Percentiles rank a stretch among this genome's conserved stretches.
phyloP scores from a whole-genome alignment of 805 yeast species.

The Cyberlindnera americana region DNA sequence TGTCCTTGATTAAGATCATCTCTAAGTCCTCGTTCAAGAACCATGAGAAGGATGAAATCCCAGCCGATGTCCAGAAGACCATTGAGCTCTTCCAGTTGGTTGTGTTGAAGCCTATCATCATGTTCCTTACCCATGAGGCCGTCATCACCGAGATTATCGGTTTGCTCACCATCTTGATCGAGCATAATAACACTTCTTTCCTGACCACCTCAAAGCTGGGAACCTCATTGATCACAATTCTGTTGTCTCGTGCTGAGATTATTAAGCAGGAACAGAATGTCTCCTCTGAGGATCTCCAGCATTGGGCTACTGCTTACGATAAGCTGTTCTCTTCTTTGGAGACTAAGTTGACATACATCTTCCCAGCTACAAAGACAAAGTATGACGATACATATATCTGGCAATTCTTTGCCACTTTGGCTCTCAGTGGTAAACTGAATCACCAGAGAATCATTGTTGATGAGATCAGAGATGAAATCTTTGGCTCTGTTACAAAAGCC shows the following conservation, averaged over 20 bases:
- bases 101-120: slow-evolving; percentile 78
- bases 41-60: slow-evolving; percentile 48
- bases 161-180: slow-evolving; percentile 63
- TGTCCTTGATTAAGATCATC: slow-evolving; percentile 75
- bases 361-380: slow-evolving; percentile 63
- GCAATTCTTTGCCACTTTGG: slow-evolving; percentile 94
- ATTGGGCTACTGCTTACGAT: slow-evolving; percentile 82
- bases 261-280: slow-evolving; percentile 76
- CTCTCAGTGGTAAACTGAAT: slow-evolving; percentile 83
- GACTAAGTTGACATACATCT: slow-evolving; percentile 69
- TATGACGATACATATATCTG: slow-evolving; percentile 59
- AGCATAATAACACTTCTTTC: slow-evolving; percentile 61
- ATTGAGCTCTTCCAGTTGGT: slow-evolving; percentile 78
- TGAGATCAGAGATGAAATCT: slow-evolving; percentile 89
- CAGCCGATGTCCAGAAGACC: slow-evolving; percentile 51
- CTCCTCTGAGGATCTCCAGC: slow-evolving; percentile 37
- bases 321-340: slow-evolving; percentile 75
- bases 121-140: slow-evolving; percentile 73
- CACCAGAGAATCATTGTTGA: slow-evolving; percentile 94
- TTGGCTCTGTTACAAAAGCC: slow-evolving; percentile 79
- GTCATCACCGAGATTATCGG: slow-evolving; percentile 76
- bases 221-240: slow-evolving; percentile 80
- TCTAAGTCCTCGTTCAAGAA: slow-evolving; percentile 75
- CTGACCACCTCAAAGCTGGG: slow-evolving; percentile 68
- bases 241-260: slow-evolving; percentile 87